These are phyloP conservation scores for Neurospora sp. DNA, from an alignment of 495 filamentous ascomycete genomes.

Conservation along the genomic window DNA sequence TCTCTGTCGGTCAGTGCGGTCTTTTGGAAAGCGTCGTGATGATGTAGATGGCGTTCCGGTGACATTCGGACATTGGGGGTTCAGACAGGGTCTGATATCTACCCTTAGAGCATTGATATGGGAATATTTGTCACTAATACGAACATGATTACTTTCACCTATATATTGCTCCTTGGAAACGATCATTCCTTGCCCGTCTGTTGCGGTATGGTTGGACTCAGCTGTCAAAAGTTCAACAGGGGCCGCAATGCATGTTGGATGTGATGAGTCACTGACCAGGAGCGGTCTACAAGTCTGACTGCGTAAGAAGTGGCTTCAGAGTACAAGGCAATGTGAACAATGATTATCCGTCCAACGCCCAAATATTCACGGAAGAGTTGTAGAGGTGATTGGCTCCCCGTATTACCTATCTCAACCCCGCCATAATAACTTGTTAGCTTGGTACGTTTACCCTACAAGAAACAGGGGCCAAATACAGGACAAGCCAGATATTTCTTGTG, in stretches of 20 bases:
- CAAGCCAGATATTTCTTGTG: too few relatives aligned
- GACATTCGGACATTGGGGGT: neutral
- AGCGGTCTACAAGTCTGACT: neutral
- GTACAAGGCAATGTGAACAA: neutral
- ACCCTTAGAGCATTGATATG: neutral
- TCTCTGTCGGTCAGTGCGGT: neutral
- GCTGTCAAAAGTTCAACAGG: neutral
- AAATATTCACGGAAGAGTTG: neutral
- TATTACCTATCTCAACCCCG: neutral
- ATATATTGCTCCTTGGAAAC: neutral
- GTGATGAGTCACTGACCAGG: neutral
- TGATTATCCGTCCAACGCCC: neutral
- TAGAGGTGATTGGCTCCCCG: neutral
- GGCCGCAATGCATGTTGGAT: neutral
- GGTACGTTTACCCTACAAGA: too few relatives aligned
- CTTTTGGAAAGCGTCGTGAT: neutral
- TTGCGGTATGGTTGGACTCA: neutral
- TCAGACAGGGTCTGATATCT: neutral
- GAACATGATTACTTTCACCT: neutral
- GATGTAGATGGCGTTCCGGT: neutral
- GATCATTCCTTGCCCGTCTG: neutral
- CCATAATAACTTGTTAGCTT: neutral
- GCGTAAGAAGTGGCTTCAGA: neutral
- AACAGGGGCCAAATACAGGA: too few relatives aligned
- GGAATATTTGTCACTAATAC: neutral